Percentiles rank a stretch among this genome's conserved stretches.
phyloP scores from a whole-genome alignment of 179 eudicot genomes.

The Drosera spatulata region DNA sequence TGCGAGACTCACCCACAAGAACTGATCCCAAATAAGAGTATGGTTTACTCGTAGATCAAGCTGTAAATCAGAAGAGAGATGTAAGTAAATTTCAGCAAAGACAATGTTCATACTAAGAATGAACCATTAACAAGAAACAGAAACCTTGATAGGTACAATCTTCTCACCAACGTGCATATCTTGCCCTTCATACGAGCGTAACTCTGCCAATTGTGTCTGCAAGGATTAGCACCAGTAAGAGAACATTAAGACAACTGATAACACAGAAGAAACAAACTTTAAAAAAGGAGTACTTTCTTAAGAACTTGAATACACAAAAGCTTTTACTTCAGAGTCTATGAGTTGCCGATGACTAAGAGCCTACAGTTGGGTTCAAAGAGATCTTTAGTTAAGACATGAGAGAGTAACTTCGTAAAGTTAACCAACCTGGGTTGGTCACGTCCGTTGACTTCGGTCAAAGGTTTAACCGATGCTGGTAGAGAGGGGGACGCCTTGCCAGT shows the following conservation, averaged over 20 bases:
- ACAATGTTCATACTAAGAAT: neutral
- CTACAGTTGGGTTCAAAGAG: too few relatives aligned
- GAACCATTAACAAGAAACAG: slow-evolving; percentile 8
- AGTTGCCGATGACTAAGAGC: too few relatives aligned
- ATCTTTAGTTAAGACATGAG: too few relatives aligned
- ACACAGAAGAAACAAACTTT: neutral
- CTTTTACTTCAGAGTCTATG: too few relatives aligned
- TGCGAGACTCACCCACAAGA: slow-evolving; percentile 71
- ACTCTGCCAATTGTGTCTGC: slow-evolving; percentile 79
- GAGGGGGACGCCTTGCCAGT: too few relatives aligned
- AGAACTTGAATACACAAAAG: too few relatives aligned
- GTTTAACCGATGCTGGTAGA: too few relatives aligned
- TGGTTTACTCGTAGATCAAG: slow-evolving; percentile 92
- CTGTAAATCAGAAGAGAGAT: slow-evolving; percentile 22
- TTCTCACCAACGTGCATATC: slow-evolving; percentile 90
- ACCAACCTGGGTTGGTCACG: too few relatives aligned
- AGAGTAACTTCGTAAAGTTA: too few relatives aligned
- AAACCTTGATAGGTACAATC: slow-evolving; percentile 95
- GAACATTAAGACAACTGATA: slow-evolving; percentile 5
- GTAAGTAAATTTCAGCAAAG: slow-evolving; percentile 4
- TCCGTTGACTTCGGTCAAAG: too few relatives aligned
- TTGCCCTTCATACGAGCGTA: slow-evolving; percentile 84
- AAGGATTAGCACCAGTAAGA: slow-evolving; percentile 8
- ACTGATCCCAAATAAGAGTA: slow-evolving; percentile 85
- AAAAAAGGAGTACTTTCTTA: neutral